Evolutionary conservation across 1,284 basidiomycete genomes (phyloP).

Genomic region (Hortiboletus rubellus): DNA sequence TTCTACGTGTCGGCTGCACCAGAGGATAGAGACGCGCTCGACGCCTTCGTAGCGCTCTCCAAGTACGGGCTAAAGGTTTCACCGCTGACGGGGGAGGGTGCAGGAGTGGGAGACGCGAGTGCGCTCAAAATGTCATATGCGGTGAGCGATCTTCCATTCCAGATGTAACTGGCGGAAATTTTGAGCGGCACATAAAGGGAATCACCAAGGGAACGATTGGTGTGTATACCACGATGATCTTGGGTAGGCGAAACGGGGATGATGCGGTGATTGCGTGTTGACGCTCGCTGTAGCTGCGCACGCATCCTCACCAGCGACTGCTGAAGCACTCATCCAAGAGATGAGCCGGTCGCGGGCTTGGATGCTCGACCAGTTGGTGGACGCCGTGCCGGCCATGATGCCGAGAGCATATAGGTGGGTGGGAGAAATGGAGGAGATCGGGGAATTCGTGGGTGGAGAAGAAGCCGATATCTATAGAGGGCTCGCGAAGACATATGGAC

Average conservation of each 20-base stretch:
- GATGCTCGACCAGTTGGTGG: slow-evolving; percentile 43
- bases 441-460: slow-evolving; percentile 49
- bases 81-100: slow-evolving; percentile 46
- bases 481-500: slow-evolving; percentile 46
- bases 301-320: slow-evolving; percentile 57
- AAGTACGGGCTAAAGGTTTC: slow-evolving; percentile 49
- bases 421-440: slow-evolving; percentile 63
- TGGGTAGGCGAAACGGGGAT: slow-evolving; percentile 39
- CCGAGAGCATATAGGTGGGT: slow-evolving; percentile 63
- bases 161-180: neutral
- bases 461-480: slow-evolving; percentile 50
- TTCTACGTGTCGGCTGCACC: slow-evolving; percentile 52
- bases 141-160: slow-evolving; percentile 37
- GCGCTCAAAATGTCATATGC: slow-evolving; percentile 66
- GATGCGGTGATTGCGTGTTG: neutral
- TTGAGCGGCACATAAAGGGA: slow-evolving; percentile 38
- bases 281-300: slow-evolving; percentile 46
- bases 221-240: slow-evolving; percentile 56
- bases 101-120: slow-evolving; percentile 56
- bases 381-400: slow-evolving; percentile 48
- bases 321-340: slow-evolving; percentile 52
- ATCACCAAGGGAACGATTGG: slow-evolving; percentile 58
- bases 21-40: slow-evolving; percentile 40
- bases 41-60: slow-evolving; percentile 43
- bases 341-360: slow-evolving; percentile 48